phyloP scores from a whole-genome alignment of 148 eudicot genomes.

The Nyssa sinensis region DNA sequence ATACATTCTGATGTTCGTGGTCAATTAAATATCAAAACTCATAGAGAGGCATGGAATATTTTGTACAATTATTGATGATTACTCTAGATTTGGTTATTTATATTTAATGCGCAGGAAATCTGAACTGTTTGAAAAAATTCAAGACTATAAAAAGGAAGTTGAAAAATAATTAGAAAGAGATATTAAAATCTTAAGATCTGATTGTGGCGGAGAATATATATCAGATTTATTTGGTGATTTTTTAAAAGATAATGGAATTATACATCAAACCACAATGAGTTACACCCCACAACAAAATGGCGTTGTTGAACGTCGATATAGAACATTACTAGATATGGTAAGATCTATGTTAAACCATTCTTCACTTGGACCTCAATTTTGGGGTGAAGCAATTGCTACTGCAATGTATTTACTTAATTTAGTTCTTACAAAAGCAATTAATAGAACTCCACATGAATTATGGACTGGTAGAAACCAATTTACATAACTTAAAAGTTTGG shows the following conservation, averaged over 20 bases:
- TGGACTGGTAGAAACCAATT: not conserved
- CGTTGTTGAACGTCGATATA: not conserved
- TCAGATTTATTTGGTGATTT: not conserved
- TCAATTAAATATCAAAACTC: too few species aligned
- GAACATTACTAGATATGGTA: too few species aligned
- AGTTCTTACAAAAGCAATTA: too few species aligned
- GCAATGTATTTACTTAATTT: too few species aligned
- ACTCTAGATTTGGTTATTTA: not conserved
- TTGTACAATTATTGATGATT: conserved; percentile 2
- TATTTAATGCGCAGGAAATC: not conserved
- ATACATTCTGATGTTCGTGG: not conserved
- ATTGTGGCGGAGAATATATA: not conserved
- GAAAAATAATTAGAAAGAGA: not conserved
- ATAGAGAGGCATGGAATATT: too few species aligned
- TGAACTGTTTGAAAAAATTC: not conserved
- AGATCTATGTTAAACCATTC: too few species aligned
- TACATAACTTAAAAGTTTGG: not conserved
- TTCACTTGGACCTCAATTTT: too few species aligned
- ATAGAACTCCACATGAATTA: too few species aligned
- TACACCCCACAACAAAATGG: not conserved
- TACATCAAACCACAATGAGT: not conserved
- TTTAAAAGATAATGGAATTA: not conserved
- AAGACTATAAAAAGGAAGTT: not conserved
- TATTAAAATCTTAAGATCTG: too few species aligned
- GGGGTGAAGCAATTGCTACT: too few species aligned